These are phyloP conservation scores for Mucor saturninus DNA, from an alignment of 371 early-diverging fungal genomes.

Conservation along the genomic window DNA sequence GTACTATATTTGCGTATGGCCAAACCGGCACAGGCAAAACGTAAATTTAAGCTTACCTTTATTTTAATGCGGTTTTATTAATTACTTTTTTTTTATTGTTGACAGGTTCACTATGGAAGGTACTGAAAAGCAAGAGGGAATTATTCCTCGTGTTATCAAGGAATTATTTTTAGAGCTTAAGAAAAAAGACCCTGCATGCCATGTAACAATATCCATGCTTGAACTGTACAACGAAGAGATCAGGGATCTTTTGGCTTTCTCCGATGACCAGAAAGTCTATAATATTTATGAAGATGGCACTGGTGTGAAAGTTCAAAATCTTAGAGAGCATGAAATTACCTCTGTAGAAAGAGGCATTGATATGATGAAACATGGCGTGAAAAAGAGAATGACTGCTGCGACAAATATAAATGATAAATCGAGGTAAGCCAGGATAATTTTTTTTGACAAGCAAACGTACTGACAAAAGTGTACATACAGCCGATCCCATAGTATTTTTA, in stretches of 20 bases:
- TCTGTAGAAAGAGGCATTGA: slow-evolving; percentile 78
- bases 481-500: slow-evolving; percentile 95
- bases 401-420: slow-evolving; percentile 92
- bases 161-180: slow-evolving; percentile 80
- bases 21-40: slow-evolving; percentile 95
- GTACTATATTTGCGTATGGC: slow-evolving; percentile 96
- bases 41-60: neutral
- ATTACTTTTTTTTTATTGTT: neutral
- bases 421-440: slow-evolving; percentile 46
- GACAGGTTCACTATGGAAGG: slow-evolving; percentile 83
- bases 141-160: slow-evolving; percentile 89
- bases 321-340: slow-evolving; percentile 77
- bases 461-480: slow-evolving; percentile 35
- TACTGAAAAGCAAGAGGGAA: slow-evolving; percentile 65
- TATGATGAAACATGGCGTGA: slow-evolving; percentile 75
- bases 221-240: slow-evolving; percentile 99
- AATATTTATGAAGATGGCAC: slow-evolving; percentile 72
- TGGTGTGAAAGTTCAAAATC: slow-evolving; percentile 80
- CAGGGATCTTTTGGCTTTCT: slow-evolving; percentile 79
- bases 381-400: slow-evolving; percentile 81
- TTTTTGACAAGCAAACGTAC: slow-evolving; percentile 1
- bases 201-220: slow-evolving; percentile 85
- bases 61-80: neutral
- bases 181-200: slow-evolving; percentile 62
- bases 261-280: slow-evolving; percentile 43